These are phyloP conservation scores for Nannochloris sp. DNA, from an alignment of 139 green algal genomes.

Conservation along the genomic window DNA sequence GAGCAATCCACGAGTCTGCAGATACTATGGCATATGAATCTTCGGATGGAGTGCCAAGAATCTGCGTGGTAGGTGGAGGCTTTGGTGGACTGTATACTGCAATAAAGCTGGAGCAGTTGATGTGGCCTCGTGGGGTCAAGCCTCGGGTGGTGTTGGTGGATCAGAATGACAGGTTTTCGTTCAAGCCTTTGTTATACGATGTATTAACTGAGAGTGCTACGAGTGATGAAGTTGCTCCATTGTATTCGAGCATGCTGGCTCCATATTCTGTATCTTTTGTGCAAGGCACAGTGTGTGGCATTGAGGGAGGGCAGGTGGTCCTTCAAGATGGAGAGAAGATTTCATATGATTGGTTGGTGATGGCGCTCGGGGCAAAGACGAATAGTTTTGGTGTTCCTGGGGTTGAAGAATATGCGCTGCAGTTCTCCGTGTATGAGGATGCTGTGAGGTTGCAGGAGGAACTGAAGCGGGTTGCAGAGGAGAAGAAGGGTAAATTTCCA, in stretches of 20 bases:
- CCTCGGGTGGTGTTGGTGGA: conserved; percentile 87
- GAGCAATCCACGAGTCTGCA: no score
- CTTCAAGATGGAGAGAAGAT: conserved; percentile 44
- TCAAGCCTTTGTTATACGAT: conserved; percentile 99
- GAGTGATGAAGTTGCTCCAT: conserved; percentile 80
- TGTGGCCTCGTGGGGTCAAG: conserved; percentile 78
- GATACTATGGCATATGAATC: background rate
- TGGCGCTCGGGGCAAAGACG: conserved; percentile 67
- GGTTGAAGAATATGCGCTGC: conserved; percentile 65
- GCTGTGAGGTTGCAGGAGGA: conserved; percentile 22
- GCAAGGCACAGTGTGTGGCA: conserved; percentile 44
- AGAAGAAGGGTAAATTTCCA: background rate
- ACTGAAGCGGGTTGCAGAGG: background rate
- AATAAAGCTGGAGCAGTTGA: conserved; percentile 73
- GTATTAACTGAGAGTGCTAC: conserved; percentile 68
- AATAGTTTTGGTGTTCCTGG: conserved; percentile 62
- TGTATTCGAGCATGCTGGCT: conserved; percentile 75
- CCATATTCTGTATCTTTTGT: conserved; percentile 77
- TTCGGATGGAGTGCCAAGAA: conserved; percentile 29
- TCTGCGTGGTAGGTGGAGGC: conserved; percentile 91
- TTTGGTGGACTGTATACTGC: conserved; percentile 98
- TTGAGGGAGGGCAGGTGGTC: conserved; percentile 41
- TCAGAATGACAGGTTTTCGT: conserved; percentile 86
- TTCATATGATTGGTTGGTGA: conserved; percentile 84
- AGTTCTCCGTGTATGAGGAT: conserved; percentile 77